A percentile compares a stretch with the other conserved stretches of the same genome.
Conservation (phyloP, 768 basidiomycete genomes). For the Calocybe cyanea region DNA sequence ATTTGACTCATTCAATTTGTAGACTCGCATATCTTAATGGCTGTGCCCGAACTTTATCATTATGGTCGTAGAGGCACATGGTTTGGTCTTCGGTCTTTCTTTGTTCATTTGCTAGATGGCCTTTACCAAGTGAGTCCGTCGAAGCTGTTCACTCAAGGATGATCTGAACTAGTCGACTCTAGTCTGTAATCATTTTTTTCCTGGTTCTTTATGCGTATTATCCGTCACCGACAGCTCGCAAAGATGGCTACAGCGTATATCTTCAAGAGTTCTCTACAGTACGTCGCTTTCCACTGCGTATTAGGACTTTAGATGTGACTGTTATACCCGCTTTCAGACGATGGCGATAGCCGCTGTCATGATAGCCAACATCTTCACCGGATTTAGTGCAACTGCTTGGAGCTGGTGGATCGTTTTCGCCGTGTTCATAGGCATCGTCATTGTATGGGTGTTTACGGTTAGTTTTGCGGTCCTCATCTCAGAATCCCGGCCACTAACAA, state of each 20-base stretch:
- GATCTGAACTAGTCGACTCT: not conserved
- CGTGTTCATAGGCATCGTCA: constrained; percentile 72
- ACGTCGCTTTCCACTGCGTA: constrained; percentile 19
- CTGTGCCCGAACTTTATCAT: constrained; percentile 85
- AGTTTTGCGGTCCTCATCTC: constrained; percentile 17
- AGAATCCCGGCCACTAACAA: not conserved
- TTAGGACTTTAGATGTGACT: constrained; percentile 3
- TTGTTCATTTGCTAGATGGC: constrained; percentile 18
- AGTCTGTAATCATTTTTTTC: constrained; percentile 91
- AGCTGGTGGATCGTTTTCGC: constrained; percentile 86
- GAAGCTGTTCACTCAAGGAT: not conserved
- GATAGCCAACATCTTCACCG: constrained; percentile 78
- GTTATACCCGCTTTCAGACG: constrained; percentile 36
- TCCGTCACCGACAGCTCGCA: constrained; percentile 60
- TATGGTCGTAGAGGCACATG: constrained; percentile 77
- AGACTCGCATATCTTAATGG: constrained; percentile 86
- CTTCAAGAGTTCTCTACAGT: constrained; percentile 86
- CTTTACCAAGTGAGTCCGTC: constrained; percentile 19
- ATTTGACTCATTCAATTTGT: no score
- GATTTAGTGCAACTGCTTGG: constrained; percentile 86
- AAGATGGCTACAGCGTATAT: constrained; percentile 74
- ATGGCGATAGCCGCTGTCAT: constrained; percentile 83
- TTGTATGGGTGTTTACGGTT: constrained; percentile 79
- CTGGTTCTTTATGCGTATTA: constrained; percentile 74
- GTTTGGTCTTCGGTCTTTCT: constrained; percentile 73